Evolutionary conservation across 1,284 basidiomycete genomes (phyloP).

Genomic region (Fomitiporia mediterranea): DNA sequence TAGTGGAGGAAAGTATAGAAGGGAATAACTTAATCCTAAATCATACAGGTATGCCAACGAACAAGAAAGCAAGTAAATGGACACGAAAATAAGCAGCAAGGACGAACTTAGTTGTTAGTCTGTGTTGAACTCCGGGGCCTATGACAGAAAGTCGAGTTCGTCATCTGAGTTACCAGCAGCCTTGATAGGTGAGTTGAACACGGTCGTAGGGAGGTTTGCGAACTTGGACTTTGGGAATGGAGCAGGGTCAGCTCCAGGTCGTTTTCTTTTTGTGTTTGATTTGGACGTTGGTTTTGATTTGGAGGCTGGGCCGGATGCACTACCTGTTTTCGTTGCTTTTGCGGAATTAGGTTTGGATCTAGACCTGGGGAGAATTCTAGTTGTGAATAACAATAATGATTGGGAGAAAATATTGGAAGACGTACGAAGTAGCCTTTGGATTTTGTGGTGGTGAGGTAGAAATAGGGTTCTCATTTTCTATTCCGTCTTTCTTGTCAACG

Average conservation of each 20-base stretch:
- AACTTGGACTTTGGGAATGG: not conserved
- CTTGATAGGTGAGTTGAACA: constrained; percentile 21
- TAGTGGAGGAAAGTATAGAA: no score
- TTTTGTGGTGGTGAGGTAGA: not conserved
- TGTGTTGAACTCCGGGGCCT: no score
- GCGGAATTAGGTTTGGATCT: not conserved
- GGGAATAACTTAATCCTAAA: no score
- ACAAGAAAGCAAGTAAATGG: no score
- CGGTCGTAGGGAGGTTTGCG: constrained; percentile 15
- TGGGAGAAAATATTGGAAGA: not conserved
- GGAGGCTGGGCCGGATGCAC: not conserved
- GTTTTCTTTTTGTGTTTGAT: not conserved
- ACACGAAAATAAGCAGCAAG: not conserved
- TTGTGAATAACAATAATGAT: not conserved
- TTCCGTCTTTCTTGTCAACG: not conserved
- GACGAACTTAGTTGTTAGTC: no score
- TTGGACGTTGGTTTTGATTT: not conserved
- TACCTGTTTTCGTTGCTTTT: not conserved
- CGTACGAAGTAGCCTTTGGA: not conserved
- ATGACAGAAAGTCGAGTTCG: constrained; percentile 30
- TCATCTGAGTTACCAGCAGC: constrained; percentile 28
- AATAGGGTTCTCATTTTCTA: not conserved
- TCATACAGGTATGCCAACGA: no score
- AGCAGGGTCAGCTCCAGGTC: not conserved
- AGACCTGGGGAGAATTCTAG: not conserved